Evolutionary conservation across 805 yeast species (phyloP), one percentile per base, ranked within the genome.

Genomic region (Candida ponderosae): DNA sequence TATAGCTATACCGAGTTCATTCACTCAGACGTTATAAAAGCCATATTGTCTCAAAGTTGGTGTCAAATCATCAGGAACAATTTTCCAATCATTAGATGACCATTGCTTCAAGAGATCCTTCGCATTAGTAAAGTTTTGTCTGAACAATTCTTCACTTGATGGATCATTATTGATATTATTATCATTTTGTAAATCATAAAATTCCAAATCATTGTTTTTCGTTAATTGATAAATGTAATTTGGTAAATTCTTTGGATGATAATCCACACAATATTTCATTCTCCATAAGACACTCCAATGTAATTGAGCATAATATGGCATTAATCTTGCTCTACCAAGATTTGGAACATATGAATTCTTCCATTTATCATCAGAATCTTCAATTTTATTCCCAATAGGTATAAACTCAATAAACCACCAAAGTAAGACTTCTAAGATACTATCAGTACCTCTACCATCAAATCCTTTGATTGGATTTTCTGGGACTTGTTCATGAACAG

Each of bases 211-310:
- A 8, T 26, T 31, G 8, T 57, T 55, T 13, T 44, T 38, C 16
- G 55, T 35, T 14, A 59, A 29, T 6, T 48, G 45, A 20, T 43
- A 35, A 4, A 55, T 52, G 45, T 63, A 66, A 9, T 37, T 36
- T 0, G 77, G 76, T 24, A 72, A 38, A 43, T 73, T 69, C 1
- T 33, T 36, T 0, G 81, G 81, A 1, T 54, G 39, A 43, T 75
- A 74, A 44, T 67, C 72, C 27, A 51, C 38, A 36, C 70, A 62
- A 42, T 57, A 65, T 40, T 66, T 73, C 37, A 71, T 47, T 43
- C 81, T 60, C 75, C 79, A 79, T 41, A 62, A 64, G 1, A 78
- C 67, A 33, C 84, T 76, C 85, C 86, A 80, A 53, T 80, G 86
- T 26, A 78, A 41, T 13, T 53, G 55, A 10, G 71, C 67, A 40